A percentile compares a stretch with the other conserved stretches of the same genome.
Evolutionary conservation across 768 basidiomycete genomes (phyloP).

Genomic region (Amanita rimosa): DNA sequence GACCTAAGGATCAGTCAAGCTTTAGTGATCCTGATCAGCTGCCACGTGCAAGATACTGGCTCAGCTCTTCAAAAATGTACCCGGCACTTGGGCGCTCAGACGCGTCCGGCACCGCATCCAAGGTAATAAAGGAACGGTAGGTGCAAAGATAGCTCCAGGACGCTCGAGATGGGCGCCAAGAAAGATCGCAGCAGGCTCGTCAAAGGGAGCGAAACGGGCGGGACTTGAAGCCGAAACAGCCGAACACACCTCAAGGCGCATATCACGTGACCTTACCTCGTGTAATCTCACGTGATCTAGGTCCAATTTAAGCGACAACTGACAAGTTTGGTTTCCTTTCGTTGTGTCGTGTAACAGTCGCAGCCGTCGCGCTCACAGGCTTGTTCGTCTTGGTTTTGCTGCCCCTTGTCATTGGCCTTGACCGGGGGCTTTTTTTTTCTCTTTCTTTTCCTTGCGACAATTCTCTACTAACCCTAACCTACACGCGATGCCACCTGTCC

Average conservation of each 20-base stretch:
- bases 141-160: background rate
- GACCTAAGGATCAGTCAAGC: background rate
- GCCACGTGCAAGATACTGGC: background rate
- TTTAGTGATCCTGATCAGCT: conserved; percentile 2
- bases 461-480: background rate
- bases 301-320: conserved; percentile 5
- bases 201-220: background rate
- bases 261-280: no score
- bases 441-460: background rate
- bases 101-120: background rate
- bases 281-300: background rate
- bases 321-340: background rate
- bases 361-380: background rate
- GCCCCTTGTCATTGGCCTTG: background rate
- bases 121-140: background rate
- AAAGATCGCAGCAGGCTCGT: background rate
- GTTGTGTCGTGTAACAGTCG: background rate
- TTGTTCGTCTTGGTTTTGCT: background rate
- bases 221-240: background rate
- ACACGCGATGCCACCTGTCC: conserved; percentile 4
- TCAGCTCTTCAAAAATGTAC: conserved; percentile 2
- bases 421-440: no score
- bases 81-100: background rate
- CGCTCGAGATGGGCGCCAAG: background rate
- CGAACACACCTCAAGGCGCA: background rate